Percentiles rank a stretch among this genome's conserved stretches.
Conservation (phyloP, 345 rosid genomes). For the Eucalyptus tenuipes region DNA sequence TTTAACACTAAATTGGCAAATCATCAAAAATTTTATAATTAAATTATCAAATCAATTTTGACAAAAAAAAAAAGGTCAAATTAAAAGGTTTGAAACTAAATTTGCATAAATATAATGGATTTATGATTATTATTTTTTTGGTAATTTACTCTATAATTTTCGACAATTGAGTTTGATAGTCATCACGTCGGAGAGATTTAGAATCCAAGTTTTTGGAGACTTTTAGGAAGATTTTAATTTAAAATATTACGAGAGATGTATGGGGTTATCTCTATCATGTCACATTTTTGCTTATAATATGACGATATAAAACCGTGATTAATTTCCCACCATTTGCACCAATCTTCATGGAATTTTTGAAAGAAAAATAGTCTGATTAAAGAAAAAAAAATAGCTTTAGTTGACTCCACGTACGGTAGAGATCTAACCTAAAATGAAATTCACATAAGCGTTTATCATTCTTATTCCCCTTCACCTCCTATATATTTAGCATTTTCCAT, state of each 20-base stretch:
- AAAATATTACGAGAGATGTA: neutral
- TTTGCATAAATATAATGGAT: no score
- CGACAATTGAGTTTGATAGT: neutral
- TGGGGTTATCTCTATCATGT: neutral
- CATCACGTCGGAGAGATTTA: accelerated
- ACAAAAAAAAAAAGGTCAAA: no score
- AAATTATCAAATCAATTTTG: no score
- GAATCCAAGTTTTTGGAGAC: neutral
- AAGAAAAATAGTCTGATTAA: neutral
- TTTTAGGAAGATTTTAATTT: neutral
- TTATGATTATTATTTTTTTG: no score
- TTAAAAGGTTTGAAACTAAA: no score
- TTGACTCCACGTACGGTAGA: neutral
- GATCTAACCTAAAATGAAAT: neutral
- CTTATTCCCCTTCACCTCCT: neutral
- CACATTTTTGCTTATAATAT: neutral
- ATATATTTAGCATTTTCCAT: neutral
- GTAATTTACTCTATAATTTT: neutral
- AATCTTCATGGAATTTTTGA: neutral
- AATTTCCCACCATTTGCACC: neutral
- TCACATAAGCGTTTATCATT: neutral
- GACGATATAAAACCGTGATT: neutral
- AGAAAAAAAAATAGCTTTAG: neutral
- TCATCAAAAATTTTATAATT: accelerated
- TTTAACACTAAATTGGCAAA: no score